Conservation (phyloP, 169 alveolate species). For the Eimeria mitis region DNA sequence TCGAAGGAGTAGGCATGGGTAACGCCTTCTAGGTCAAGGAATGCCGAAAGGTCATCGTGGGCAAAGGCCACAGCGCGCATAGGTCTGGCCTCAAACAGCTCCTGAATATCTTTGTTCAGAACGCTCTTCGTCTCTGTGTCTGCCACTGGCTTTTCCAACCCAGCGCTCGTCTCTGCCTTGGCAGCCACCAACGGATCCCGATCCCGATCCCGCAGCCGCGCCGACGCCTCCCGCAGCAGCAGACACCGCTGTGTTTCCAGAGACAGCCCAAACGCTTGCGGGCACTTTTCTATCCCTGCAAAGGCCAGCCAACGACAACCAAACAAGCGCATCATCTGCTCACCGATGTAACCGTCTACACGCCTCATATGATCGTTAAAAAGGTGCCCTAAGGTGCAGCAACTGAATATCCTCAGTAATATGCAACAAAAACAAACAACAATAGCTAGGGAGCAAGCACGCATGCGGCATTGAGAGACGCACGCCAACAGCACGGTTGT, state of each 20-base stretch:
- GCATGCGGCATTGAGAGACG: background rate
- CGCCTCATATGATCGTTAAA: background rate
- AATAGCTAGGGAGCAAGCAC: background rate
- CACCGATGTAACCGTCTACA: background rate
- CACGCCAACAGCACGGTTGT: background rate
- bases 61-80: constrained; percentile 86
- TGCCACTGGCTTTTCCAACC: background rate
- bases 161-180: background rate
- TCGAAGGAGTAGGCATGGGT: constrained; percentile 93
- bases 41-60: constrained; percentile 90
- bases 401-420: background rate
- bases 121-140: background rate
- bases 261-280: constrained; percentile 77
- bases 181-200: background rate
- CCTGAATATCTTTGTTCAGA: constrained; percentile 42
- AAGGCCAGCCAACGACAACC: background rate
- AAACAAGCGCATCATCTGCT: background rate
- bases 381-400: background rate
- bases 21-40: constrained; percentile 90
- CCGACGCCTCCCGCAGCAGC: constrained; percentile 70
- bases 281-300: constrained; percentile 81
- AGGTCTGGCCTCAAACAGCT: constrained; percentile 33
- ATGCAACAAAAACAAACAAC: background rate
- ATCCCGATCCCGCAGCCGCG: constrained; percentile 39
- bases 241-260: constrained; percentile 78